Percentiles rank a stretch among this genome's conserved stretches.
These are phyloP conservation scores for Coemansia sp. DNA, from an alignment of 192 early-diverging fungal genomes.

Conservation along the genomic window DNA sequence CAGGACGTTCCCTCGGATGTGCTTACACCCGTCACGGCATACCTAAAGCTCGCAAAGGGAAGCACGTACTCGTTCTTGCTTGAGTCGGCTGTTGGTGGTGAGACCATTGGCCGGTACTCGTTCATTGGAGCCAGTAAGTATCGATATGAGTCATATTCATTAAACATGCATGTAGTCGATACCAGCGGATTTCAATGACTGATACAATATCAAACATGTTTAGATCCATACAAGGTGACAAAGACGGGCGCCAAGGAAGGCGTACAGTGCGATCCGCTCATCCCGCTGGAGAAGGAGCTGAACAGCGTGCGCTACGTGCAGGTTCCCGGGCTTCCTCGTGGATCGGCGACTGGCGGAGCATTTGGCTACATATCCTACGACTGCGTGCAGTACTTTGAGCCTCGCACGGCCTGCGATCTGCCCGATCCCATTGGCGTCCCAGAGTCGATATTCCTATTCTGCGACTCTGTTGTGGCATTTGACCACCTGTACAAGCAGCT, in stretches of 20 bases:
- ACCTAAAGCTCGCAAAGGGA: constrained; percentile 80
- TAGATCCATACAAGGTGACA: constrained; percentile 86
- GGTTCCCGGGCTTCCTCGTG: constrained; percentile 75
- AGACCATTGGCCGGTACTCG: constrained; percentile 94
- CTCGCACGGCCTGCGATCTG: constrained; percentile 75
- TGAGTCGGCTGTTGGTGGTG: constrained; percentile 91
- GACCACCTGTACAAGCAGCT: constrained; percentile 91
- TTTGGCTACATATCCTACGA: constrained; percentile 98
- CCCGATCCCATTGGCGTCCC: constrained; percentile 87
- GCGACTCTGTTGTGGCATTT: constrained; percentile 94
- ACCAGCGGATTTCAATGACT: not conserved
- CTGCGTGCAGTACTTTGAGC: constrained; percentile 98
- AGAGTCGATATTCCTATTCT: constrained; percentile 91
- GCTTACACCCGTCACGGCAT: constrained; percentile 94
- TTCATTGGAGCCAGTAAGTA: constrained; percentile 84
- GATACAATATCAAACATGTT: not conserved
- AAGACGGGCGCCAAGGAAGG: constrained; percentile 72
- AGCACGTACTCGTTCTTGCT: constrained; percentile 92
- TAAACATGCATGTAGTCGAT: not conserved
- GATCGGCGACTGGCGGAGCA: constrained; percentile 74
- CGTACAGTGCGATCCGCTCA: constrained; percentile 81
- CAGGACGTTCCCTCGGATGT: constrained; percentile 85
- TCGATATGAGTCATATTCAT: constrained; percentile 15
- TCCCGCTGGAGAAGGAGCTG: constrained; percentile 84
- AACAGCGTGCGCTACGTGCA: constrained; percentile 71